Base-by-base conservation (phyloP, 768 basidiomycete species). In the Boletus sensibilis region DNA sequence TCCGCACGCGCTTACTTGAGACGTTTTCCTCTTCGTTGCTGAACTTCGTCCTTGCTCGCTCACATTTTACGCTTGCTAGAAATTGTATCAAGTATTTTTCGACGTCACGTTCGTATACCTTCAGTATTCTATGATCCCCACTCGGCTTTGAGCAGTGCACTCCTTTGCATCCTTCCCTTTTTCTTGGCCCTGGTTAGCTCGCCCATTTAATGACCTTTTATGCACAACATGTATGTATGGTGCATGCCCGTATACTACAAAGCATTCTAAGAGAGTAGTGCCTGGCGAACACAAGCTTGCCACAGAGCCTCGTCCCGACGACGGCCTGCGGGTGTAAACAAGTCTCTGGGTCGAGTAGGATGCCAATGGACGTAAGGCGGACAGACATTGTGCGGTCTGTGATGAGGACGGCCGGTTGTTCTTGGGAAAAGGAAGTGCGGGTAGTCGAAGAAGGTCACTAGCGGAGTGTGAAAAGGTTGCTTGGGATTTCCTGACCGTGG, bases 401-500 rank as follows among this genome's bases (percentile, higher is more conserved):
- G 31, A 31, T 31, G 55, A 45, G 57, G 49, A 33, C 35, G 50
- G 40, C 37, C 56, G 50, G 60, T 55, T 50, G 45, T 44, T 43
- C 64, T 68, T 70, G 68, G 64, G 68, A 68, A 68, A 63, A 63
- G 52, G 46, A 53, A 61, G 53, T 37, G 31, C 33, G n/a, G 31
- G 23, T 16, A 39, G 45, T 29, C 21, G 52, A 57, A 33, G 44
- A 48, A 58, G 60, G 57, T 49, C 47, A 43, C 29, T 37, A 49
- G 72, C 71, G 71, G 71, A 72, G 71, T 74, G 53, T 72, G 66
- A 72, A 72, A 72, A 66, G 51, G 18, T 29, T 42, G 60, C 61
- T 66, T 69, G 67, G 58, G 58, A 62, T 67, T 70, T 62, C 56
- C 55, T 43, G 44, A 27, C 55, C 21, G 50, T 58, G 53, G 69